Conservation (phyloP, 2,329 filamentous ascomycete species). For the Huntiella omanensis region DNA sequence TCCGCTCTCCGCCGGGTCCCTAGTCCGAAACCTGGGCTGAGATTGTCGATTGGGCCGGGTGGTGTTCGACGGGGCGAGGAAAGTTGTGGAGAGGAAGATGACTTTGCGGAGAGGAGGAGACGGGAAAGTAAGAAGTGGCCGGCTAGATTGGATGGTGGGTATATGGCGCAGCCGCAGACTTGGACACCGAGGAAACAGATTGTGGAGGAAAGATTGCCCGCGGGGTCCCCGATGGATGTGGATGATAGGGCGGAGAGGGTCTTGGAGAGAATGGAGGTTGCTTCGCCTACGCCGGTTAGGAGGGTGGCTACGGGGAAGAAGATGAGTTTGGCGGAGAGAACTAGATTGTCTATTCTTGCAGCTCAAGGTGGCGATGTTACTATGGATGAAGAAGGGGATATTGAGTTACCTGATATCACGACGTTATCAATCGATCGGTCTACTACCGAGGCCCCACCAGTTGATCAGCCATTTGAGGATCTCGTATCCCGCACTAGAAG, state of each 20-base stretch:
- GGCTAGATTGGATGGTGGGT: not conserved
- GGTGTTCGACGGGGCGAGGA: not conserved
- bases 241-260: conserved; percentile 38
- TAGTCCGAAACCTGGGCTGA: conserved; percentile 5
- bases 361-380: conserved; percentile 18
- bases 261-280: conserved; percentile 32
- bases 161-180: not conserved
- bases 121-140: no score
- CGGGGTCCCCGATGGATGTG: conserved; percentile 14
- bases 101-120: not conserved
- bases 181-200: no score
- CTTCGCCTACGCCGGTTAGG: conserved; percentile 39
- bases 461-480: conserved; percentile 23
- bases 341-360: conserved; percentile 58
- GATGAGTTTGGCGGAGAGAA: conserved; percentile 56
- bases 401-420: conserved; percentile 14
- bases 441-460: conserved; percentile 7
- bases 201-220: not conserved
- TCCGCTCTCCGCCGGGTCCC: not conserved
- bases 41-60: not conserved
- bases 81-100: not conserved
- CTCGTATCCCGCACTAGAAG: conserved; percentile 37
- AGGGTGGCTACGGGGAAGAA: conserved; percentile 29
- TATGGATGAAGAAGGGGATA: conserved; percentile 3
- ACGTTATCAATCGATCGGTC: conserved; percentile 6